A percentile compares a stretch with the other conserved stretches of the same genome.
Conservation (phyloP, 495 filamentous ascomycete species). For the Elasticomyces elasticus region DNA sequence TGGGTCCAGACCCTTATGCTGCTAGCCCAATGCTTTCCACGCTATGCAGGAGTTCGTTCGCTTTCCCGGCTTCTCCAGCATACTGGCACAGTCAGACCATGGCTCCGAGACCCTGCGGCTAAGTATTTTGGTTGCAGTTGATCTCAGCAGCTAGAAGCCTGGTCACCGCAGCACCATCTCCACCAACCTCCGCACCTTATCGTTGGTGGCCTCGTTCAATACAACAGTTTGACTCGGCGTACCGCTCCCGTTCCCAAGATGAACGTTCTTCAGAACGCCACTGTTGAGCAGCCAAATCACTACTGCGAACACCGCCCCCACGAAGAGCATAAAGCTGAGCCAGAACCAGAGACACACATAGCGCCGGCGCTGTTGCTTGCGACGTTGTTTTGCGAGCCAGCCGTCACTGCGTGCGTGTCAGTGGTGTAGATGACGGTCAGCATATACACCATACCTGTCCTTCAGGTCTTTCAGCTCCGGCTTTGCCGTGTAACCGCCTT, state of each 20-base stretch:
- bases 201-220: not conserved
- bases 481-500: conserved; percentile 17
- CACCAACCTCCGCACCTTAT: not conserved
- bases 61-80: too few relatives aligned
- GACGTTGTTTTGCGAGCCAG: conserved; percentile 33
- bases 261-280: conserved; percentile 19
- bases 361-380: conserved; percentile 28
- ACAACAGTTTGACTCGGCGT: not conserved
- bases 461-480: conserved; percentile 32
- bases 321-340: conserved; percentile 29
- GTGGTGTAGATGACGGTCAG: not conserved
- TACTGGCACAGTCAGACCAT: too few relatives aligned
- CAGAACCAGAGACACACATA: conserved; percentile 35
- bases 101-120: too few relatives aligned
- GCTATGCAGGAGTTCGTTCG: not conserved
- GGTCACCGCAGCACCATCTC: not conserved
- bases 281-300: conserved; percentile 29
- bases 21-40: not conserved
- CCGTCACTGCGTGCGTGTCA: conserved; percentile 28
- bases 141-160: not conserved
- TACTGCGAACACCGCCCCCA: conserved; percentile 31
- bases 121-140: too few relatives aligned
- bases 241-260: not conserved
- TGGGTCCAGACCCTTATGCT: not conserved
- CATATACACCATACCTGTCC: not conserved